Evolutionary conservation across 495 filamentous ascomycete species (phyloP).

Genomic region (Aspergillus steynii): DNA sequence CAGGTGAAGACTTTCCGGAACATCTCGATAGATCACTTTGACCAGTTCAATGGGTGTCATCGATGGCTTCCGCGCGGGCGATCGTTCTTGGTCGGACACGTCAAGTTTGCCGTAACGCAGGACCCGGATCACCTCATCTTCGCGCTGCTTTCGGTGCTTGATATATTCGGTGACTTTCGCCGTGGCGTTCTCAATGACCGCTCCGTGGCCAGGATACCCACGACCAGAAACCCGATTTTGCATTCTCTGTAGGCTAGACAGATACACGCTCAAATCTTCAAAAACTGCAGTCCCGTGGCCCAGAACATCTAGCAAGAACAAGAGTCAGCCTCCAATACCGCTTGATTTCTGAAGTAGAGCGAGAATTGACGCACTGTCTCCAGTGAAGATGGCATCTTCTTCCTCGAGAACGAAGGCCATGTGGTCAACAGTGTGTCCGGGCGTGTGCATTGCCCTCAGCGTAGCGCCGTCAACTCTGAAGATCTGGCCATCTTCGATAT

Average conservation of each 20-base stretch:
- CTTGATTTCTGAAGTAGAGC: neutral
- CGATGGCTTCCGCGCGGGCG: conserved; percentile 27
- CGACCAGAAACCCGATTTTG: conserved; percentile 58
- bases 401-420: conserved; percentile 70
- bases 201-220: conserved; percentile 90
- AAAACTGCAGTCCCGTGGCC: conserved; percentile 94
- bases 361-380: conserved; percentile 60
- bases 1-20: conserved; percentile 70
- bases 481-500: conserved; percentile 68
- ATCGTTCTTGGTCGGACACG: conserved; percentile 32
- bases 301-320: conserved; percentile 61
- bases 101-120: conserved; percentile 48
- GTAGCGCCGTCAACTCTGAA: conserved; percentile 78
- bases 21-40: conserved; percentile 77
- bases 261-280: conserved; percentile 74
- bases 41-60: conserved; percentile 83
- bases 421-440: conserved; percentile 87
- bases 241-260: conserved; percentile 75
- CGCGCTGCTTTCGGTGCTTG: conserved; percentile 71
- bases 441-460: conserved; percentile 71
- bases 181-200: conserved; percentile 65
- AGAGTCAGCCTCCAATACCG: neutral
- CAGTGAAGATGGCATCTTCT: conserved; percentile 87
- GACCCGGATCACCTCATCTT: conserved; percentile 75
- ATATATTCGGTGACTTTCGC: conserved; percentile 78